Base-by-base conservation (phyloP, 2,329 filamentous ascomycete genomes). In the Cladosporium cucumerinum region DNA sequence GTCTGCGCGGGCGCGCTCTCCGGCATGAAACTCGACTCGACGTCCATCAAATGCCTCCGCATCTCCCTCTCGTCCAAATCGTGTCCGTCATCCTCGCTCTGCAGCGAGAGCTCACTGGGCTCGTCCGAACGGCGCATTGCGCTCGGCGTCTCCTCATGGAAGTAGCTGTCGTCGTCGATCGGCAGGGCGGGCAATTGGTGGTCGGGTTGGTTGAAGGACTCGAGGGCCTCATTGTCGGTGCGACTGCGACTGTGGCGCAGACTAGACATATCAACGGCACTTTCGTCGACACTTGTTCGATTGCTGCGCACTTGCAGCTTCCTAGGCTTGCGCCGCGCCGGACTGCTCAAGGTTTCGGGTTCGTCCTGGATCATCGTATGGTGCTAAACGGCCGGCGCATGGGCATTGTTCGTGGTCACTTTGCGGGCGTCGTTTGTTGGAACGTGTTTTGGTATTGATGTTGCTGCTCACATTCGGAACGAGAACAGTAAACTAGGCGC, bases 1-100 rank as follows among this genome's bases (percentile, higher is more conserved):
- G 70, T 11, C 66, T 64, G 55, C 43, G 59, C 69, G 7, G 74
- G 68, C 2, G 82, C 82, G 1, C 80, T 78, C 54, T 87, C 85
- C 0, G 85, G 86, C 52, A 88, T 67, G 69, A 88, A 88, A 71
- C 85, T 88, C 3, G 86, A 88, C 72, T 88, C 86, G 63, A 87
- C 81, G 69, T 88, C 86, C 79, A 85, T 82, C 67, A 88, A 73
- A 68, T 84, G 84, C 65, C 82, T 79, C 68, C 82, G 82, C 83
- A 88, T 87, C 70, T 86, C 85, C 61, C 78, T 78, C 73, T 88
- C 85, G 69, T 86, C 81, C 39, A 87, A 68, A 16, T 72, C 76
- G 65, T 46, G 39, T 21, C 39, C 39, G n/a, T 46, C 39, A 39
- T 72, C 78, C 48, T 80, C 78, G 62, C 72, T 74, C n/a, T 73